Evolutionary conservation across 164 flowering plant genomes (phyloP).

Genomic region (Annona squamosa): DNA sequence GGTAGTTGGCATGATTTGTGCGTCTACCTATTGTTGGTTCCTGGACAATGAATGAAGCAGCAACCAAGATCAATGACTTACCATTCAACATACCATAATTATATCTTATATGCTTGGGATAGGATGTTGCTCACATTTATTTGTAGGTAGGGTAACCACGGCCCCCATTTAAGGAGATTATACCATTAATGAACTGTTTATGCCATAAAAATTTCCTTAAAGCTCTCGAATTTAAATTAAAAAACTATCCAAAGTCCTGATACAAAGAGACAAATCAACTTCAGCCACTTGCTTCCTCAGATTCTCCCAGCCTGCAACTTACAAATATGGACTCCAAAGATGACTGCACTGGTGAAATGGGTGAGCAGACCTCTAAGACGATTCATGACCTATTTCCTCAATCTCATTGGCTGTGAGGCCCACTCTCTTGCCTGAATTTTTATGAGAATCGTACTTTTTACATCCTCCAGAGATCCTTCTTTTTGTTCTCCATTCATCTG

Average conservation of each 20-base stretch:
- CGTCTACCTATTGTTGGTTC: too few species aligned
- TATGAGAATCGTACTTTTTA: neutral
- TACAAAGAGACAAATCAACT: too few species aligned
- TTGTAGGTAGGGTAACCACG: too few species aligned
- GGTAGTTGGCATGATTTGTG: too few species aligned
- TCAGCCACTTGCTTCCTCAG: too few species aligned
- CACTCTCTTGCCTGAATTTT: neutral
- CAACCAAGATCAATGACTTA: too few species aligned
- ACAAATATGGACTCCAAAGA: neutral
- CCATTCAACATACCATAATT: too few species aligned
- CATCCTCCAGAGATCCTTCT: neutral
- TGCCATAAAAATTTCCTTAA: neutral
- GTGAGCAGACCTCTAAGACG: neutral
- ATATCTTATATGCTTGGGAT: too few species aligned
- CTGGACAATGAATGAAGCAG: too few species aligned
- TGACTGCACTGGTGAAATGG: neutral
- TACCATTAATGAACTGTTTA: neutral
- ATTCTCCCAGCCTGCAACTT: neutral
- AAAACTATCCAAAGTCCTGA: neutral
- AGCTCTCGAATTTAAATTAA: neutral
- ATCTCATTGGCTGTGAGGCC: neutral
- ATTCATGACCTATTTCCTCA: neutral
- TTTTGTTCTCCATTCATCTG: neutral
- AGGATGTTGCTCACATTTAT: too few species aligned
- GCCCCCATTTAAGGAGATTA: neutral